Evolutionary conservation across 192 early-diverging fungal genomes (phyloP).

Genomic region (Physocladia obscura): DNA sequence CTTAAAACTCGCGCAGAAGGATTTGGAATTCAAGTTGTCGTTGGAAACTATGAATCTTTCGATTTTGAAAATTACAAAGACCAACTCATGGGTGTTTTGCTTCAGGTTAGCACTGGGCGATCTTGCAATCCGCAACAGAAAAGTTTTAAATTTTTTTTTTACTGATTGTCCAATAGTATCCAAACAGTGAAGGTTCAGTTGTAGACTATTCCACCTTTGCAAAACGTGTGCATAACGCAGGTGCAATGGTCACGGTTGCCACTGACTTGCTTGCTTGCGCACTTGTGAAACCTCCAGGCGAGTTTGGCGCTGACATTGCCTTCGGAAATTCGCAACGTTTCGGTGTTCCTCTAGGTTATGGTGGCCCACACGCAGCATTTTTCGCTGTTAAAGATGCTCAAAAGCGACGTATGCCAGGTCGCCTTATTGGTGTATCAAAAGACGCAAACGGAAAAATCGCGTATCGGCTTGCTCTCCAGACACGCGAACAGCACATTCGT

Average conservation of each 20-base stretch:
- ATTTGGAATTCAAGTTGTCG: constrained; percentile 87
- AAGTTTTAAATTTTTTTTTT: constrained; percentile 2
- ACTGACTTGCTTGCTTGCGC: constrained; percentile 93
- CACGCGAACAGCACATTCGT: constrained; percentile 98
- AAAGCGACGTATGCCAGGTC: constrained; percentile 94
- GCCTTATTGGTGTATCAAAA: constrained; percentile 94
- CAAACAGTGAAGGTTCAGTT: constrained; percentile 84
- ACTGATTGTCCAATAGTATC: constrained; percentile 69
- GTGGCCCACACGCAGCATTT: constrained; percentile 99
- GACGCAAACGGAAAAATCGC: constrained; percentile 84
- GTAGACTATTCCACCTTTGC: constrained; percentile 79
- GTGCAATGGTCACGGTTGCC: constrained; percentile 83
- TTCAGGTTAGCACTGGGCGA: constrained; percentile 72
- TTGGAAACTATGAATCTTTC: constrained; percentile 76
- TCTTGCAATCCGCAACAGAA: neutral
- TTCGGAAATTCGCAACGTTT: constrained; percentile 98
- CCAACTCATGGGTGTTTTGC: constrained; percentile 83
- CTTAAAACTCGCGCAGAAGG: constrained; percentile 92
- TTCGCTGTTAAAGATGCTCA: constrained; percentile 90
- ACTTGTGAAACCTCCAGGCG: constrained; percentile 87
- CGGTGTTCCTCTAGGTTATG: constrained; percentile 97
- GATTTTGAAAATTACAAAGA: constrained; percentile 74
- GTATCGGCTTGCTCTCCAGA: constrained; percentile 94
- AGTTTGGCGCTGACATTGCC: constrained; percentile 97
- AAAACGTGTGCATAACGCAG: constrained; percentile 76